Conservation (phyloP, 2,329 filamentous ascomycete species). For the Cordyceps tenuipes region DNA sequence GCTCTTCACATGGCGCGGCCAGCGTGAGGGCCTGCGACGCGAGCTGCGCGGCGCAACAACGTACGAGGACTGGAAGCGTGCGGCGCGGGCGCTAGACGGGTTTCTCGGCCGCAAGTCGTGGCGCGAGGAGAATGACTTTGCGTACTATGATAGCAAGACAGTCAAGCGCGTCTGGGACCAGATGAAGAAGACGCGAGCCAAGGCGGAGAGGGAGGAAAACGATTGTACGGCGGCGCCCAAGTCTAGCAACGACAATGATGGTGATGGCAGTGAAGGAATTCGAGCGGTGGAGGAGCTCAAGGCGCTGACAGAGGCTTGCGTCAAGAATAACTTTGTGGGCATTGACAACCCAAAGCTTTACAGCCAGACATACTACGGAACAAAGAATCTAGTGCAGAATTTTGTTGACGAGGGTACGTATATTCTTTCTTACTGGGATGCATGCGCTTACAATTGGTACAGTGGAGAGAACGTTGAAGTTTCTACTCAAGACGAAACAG, state of each 20-base stretch:
- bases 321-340: constrained; percentile 96
- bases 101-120: constrained; percentile 75
- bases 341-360: constrained; percentile 93
- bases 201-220: constrained; percentile 42
- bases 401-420: constrained; percentile 72
- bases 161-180: constrained; percentile 70
- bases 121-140: constrained; percentile 69
- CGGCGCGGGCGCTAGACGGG: constrained; percentile 69
- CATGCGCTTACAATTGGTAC: constrained; percentile 2
- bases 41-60: constrained; percentile 63
- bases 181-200: constrained; percentile 55
- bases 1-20: constrained; percentile 80
- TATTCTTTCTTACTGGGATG: background rate
- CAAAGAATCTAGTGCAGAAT: constrained; percentile 86
- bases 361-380: constrained; percentile 94
- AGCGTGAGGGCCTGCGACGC: constrained; percentile 60
- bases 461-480: constrained; percentile 59
- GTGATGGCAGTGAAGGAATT: constrained; percentile 28
- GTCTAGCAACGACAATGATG: constrained; percentile 28
- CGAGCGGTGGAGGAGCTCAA: constrained; percentile 67
- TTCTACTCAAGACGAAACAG: constrained; percentile 60
- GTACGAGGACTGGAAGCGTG: constrained; percentile 76
- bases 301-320: constrained; percentile 73
- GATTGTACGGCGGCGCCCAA: constrained; percentile 12
- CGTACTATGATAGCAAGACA: constrained; percentile 83